Conservation (phyloP, 441 rosid genomes). For the Metrosideros polymorpha region DNA sequence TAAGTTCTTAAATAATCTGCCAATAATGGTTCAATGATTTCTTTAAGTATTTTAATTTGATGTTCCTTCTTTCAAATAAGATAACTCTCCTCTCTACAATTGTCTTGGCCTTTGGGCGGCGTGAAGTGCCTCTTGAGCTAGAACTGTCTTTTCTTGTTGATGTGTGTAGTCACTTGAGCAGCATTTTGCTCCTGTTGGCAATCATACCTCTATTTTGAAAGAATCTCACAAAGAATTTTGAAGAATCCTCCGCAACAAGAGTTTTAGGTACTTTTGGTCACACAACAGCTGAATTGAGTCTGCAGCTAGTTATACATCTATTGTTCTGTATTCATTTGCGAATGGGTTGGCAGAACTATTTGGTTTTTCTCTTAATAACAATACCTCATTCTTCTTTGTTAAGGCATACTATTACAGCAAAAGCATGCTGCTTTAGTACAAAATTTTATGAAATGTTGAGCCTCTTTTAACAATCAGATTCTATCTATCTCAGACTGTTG, state of each 20-base stretch:
- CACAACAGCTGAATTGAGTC: neutral
- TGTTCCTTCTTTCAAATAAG: neutral
- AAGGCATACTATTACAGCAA: neutral
- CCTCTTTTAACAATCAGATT: neutral
- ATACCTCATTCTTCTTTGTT: neutral
- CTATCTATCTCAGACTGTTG: neutral
- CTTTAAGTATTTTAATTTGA: too few relatives aligned
- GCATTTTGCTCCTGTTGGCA: neutral
- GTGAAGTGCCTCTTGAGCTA: neutral
- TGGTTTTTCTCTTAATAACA: neutral
- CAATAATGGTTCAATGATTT: neutral
- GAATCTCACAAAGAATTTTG: neutral
- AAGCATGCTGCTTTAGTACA: neutral
- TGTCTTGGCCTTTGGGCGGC: neutral
- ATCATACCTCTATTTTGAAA: neutral
- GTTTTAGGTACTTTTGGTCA: neutral
- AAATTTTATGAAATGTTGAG: neutral
- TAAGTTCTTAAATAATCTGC: neutral
- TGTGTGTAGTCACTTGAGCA: neutral
- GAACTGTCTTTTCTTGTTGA: neutral
- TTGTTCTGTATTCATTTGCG: neutral
- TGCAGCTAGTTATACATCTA: neutral
- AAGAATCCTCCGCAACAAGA: neutral
- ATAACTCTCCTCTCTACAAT: neutral
- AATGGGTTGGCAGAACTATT: neutral